Base-by-base conservation (phyloP, 2,329 filamentous ascomycete genomes). In the Penicillium griseofulvum region DNA sequence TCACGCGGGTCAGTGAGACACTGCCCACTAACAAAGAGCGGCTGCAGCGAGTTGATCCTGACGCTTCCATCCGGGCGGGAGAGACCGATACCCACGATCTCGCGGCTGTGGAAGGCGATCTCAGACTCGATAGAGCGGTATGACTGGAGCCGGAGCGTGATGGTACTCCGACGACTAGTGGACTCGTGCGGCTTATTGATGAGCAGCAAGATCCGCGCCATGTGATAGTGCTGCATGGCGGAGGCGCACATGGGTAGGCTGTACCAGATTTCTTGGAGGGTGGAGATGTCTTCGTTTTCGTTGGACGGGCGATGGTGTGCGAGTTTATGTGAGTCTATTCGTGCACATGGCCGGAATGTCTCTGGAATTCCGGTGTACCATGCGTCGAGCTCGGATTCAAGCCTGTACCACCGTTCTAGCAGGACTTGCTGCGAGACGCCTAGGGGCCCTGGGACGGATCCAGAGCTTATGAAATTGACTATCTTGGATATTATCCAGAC, bases 401-500 rank as follows among this genome's bases (percentile, higher is more conserved):
- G 72, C 43, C 78, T 52, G 74, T 78, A 64, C 79, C 78, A 72
- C 78, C 81, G 59, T 74, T 79, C 56, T 75, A 78, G 29, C 69
- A 81, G 52, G 72, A 71, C 58, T 61, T 71, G 59, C 59, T 74
- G 74, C 69, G 67, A 70, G 61, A 70, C 71, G 54, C 67, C 70
- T 60, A 65, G 66, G 59, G 65, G 65, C 14, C 67, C 65, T 53
- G 12, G 68, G 62, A 66, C 54, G 24, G 68, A 51, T 31, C 83
- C 82, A 0, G 79, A 77, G 7, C 80, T 83, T 52, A 87, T 81
- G 65, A 83, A 87, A 64, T 88, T 88, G 49, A 87, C 81, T 5
- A 87, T 80, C 62, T 87, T 87, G 7, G 84, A 82, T 55, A 86
- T 76, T 9, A 88, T 79, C 85, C 85, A 88, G 6, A 87, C 80